Evolutionary conservation across 441 rosid genomes (phyloP), one percentile per base, ranked within the genome.

Genomic region (Euphorbia schlechtendalii): DNA sequence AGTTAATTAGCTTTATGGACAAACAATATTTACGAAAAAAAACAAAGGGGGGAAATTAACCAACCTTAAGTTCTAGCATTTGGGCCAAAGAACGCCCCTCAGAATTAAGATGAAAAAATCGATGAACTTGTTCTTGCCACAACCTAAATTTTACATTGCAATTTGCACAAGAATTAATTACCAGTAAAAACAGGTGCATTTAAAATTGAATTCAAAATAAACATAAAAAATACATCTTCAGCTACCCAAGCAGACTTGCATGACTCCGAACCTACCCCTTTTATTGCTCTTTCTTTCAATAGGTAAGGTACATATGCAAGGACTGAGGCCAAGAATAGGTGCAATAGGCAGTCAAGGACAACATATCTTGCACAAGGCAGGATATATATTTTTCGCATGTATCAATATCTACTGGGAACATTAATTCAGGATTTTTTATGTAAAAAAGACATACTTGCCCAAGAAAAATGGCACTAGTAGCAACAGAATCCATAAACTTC

Each of bases 61-160:
- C 83, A 69, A 83, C 93, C 86, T 78, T 79, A 52, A 85, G 84
- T 70, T 78, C 76, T 66, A 76, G 68, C 64, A 86, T 38, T 40
- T 43, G 80, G 74, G 85, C 81, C 82, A 80, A 82, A 52, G 79
- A 71, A 36, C 82, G 77, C 41, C 77, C 77, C 62, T 67, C 69
- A 27, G 70, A 46, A 22, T 78, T 74, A 56, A 76, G 75, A 69
- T 65, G 64, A 56, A 80, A 76, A 71, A 80, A 75, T 27, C 58
- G 78, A 57, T 69, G 54, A 40, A 82, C 89, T 71, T 78, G 73
- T 66, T 74, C 84, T 68, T 78, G 83, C 91, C 91, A 88, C 57
- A 66, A 67, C 83, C 95, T 88, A 66, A 52, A 79, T 71, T 61
- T 54, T n/a, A 64, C 58, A 58, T 56, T 25, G n/a, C 38, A 63